Base-by-base conservation (phyloP, 164 flowering plant species). In the Berberis vulgaris region DNA sequence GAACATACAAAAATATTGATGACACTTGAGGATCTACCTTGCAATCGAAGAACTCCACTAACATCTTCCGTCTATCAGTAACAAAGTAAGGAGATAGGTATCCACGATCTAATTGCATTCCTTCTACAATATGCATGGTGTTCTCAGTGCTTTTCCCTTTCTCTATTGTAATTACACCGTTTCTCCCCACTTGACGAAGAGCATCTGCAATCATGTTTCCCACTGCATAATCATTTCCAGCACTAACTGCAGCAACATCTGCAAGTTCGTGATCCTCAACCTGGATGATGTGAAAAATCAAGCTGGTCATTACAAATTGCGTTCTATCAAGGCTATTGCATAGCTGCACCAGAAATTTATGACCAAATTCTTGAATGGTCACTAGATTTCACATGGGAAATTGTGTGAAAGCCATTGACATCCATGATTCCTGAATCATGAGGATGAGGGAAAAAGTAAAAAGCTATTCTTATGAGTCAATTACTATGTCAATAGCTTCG, bases 51-150 rank as follows among this genome's bases (percentile, higher is more conserved):
- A 78, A 84, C 71, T 89, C 96, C 6, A 75, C 91, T 2, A 60
- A 59, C 86, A 69, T 86, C 69, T 73, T 87, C 60, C 65, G 64
- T 57, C 87, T 61, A 73, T 92, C 93, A 43, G 89, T 92, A 59
- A 87, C 93, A 64, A 92, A 88, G 71, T 89, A 88, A 54, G 87
- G 89, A 59, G 98, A 92, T 76, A 92, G 68, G 72, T 82, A 92
- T 57, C 98, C 98, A 43, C 96, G 93, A 77, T 87, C 86, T 68
- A 92, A 92, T 43, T 89, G 88, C 96, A 89, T 92, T 68, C 98
- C 96, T 69, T 89, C 88, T 10, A 85, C 91, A 67, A 89, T 68
- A 59, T 85, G 69, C 44, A 92, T 69, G 57, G 58, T 82, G 80
- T 72, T 86, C 57, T 82, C 86, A 0, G 80, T 72, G 63, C 65